Conservation (phyloP, 805 yeast species). For the Starmerella roubikii region DNA sequence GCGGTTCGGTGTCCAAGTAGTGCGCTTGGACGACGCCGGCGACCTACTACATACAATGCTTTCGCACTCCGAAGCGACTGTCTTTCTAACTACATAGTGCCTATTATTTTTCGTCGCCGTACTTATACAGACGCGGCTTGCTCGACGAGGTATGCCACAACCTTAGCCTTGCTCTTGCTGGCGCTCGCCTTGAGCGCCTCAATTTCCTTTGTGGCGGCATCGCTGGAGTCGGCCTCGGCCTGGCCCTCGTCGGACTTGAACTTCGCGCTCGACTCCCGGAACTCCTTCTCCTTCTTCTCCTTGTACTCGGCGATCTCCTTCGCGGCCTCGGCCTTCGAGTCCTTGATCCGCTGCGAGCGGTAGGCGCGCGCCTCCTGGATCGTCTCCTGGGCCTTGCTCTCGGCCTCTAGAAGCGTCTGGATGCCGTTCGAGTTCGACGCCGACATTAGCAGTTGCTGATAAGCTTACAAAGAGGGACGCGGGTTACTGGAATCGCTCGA, state of each 20-base stretch:
- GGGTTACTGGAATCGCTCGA: not conserved
- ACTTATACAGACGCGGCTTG: conserved; percentile 6
- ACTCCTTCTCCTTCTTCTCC: conserved; percentile 67
- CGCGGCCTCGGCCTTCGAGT: conserved; percentile 88
- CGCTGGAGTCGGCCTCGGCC: conserved; percentile 68
- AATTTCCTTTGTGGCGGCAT: conserved; percentile 56
- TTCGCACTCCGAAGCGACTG: not conserved
- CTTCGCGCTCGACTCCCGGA: conserved; percentile 55
- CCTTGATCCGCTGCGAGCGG: conserved; percentile 72
- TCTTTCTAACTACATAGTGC: not conserved
- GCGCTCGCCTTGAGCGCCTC: conserved; percentile 52
- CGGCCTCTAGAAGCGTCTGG: conserved; percentile 68
- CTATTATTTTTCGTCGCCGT: not conserved
- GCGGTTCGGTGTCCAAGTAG: not conserved
- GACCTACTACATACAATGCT: not conserved
- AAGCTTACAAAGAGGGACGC: conserved; percentile 2
- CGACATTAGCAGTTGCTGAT: conserved; percentile 22
- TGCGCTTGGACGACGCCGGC: not conserved
- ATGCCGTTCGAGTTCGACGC: conserved; percentile 43
- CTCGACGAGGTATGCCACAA: conserved; percentile 61
- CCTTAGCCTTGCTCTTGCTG: conserved; percentile 41
- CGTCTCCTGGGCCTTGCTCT: conserved; percentile 92
- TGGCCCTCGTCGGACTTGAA: conserved; percentile 64
- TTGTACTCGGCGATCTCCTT: conserved; percentile 79
- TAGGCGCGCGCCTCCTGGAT: conserved; percentile 71